phyloP scores from a whole-genome alignment of 208 protist species.

The Angomonas deanei region DNA sequence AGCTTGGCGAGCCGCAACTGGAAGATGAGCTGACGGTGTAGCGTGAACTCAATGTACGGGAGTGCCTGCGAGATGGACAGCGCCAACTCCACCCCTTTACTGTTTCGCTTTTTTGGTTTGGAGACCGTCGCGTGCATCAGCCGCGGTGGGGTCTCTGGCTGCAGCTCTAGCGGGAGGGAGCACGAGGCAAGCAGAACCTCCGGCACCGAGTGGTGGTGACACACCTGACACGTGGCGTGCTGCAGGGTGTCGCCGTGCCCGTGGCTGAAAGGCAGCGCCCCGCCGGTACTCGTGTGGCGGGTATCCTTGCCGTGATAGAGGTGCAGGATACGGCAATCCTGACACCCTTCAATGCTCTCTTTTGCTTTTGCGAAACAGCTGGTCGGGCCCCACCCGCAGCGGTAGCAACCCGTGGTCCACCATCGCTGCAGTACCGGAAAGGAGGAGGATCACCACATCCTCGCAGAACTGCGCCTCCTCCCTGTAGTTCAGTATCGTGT shows the following conservation, averaged over 20 bases:
- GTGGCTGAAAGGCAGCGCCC: conserved; percentile 6
- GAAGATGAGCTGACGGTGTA: conserved; percentile 89
- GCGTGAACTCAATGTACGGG: conserved; percentile 84
- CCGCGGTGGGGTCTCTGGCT: conserved; percentile 44
- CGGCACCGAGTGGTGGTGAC: conserved; percentile 60
- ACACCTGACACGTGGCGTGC: conserved; percentile 56
- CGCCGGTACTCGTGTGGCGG: conserved; percentile 7
- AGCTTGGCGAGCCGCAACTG: conserved; percentile 70
- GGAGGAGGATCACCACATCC: conserved; percentile 80
- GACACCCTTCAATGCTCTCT: conserved; percentile 30
- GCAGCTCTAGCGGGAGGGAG: conserved; percentile 68
- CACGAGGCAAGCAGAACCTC: conserved; percentile 79
- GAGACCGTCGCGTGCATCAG: conserved; percentile 73
- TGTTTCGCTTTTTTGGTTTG: conserved; percentile 53
- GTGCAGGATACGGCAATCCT: conserved; percentile 65
- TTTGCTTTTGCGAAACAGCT: conserved; percentile 45
- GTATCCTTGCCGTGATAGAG: conserved; percentile 42
- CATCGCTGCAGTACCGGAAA: conserved; percentile 88
- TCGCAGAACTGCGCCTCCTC: conserved; percentile 82
- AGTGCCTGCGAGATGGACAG: conserved; percentile 79
- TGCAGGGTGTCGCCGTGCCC: conserved; percentile 38
- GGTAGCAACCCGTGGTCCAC: conserved; percentile 48
- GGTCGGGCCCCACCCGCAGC: conserved; percentile 60
- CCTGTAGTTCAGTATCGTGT: conserved; percentile 87
- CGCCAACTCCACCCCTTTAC: conserved; percentile 69